Evolutionary conservation across 1,139 yeast species (phyloP).

Genomic region (Kluyveromyces sp.): DNA sequence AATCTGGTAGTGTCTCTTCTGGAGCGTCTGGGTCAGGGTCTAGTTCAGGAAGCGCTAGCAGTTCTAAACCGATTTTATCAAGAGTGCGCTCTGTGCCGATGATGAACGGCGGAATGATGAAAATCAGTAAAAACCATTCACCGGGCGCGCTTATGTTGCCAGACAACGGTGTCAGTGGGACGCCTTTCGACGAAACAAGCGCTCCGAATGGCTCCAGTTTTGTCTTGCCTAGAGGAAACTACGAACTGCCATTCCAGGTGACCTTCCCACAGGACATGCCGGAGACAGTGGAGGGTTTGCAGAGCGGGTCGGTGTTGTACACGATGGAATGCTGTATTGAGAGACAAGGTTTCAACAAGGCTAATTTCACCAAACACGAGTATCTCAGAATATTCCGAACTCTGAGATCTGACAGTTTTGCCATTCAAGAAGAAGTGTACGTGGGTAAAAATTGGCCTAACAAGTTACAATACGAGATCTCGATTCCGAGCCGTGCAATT

Average conservation of each 20-base stretch:
- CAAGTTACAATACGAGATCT: slow-evolving; percentile 56
- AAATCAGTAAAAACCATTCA: slow-evolving; percentile 18
- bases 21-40: slow-evolving; percentile 1
- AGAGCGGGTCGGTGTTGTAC: slow-evolving; percentile 51
- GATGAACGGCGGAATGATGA: slow-evolving; percentile 7
- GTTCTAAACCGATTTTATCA: slow-evolving; percentile 1
- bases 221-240: slow-evolving; percentile 56
- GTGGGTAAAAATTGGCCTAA: slow-evolving; percentile 60
- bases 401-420: slow-evolving; percentile 44
- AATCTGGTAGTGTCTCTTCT: not conserved
- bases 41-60: no score
- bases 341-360: slow-evolving; percentile 35
- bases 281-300: slow-evolving; percentile 63
- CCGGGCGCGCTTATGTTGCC: slow-evolving; percentile 25
- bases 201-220: slow-evolving; percentile 31
- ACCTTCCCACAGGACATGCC: slow-evolving; percentile 53
- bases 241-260: slow-evolving; percentile 54
- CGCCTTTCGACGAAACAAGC: slow-evolving; percentile 33
- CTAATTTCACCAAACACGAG: slow-evolving; percentile 30
- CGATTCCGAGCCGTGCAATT: slow-evolving; percentile 49
- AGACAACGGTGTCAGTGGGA: slow-evolving; percentile 28
- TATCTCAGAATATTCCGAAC: slow-evolving; percentile 48
- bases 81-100: slow-evolving; percentile 1
- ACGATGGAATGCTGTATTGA: slow-evolving; percentile 50
- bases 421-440: slow-evolving; percentile 48